Conservation (phyloP, 257 asterid species). For the Ajuga chamaepitys region DNA sequence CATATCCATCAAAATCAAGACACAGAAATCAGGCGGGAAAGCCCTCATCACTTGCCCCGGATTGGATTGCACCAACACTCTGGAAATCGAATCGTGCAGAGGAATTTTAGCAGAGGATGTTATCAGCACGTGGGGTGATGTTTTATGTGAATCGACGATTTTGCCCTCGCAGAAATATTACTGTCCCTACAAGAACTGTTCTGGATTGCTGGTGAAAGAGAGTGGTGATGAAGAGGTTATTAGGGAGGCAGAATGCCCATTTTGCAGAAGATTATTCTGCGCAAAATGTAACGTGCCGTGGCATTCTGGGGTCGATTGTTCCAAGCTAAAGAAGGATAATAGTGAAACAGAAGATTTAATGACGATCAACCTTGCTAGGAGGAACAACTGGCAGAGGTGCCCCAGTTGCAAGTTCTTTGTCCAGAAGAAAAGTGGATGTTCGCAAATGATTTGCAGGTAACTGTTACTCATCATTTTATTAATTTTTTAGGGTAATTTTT, state of each 20-base stretch:
- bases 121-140: constrained; percentile 25
- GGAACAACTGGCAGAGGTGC: constrained; percentile 29
- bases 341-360: constrained; percentile 31
- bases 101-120: constrained; percentile 14
- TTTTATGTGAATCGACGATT: constrained; percentile 32
- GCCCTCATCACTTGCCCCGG: constrained; percentile 37
- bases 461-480: too few species aligned
- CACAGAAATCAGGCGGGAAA: not conserved
- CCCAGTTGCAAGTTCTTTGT: constrained; percentile 21
- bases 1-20: constrained; percentile 19
- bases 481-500: too few species aligned
- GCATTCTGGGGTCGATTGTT: constrained; percentile 42
- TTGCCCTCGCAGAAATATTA: constrained; percentile 26
- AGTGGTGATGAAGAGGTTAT: constrained; percentile 8
- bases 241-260: constrained; percentile 40
- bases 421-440: constrained; percentile 24
- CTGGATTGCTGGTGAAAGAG: constrained; percentile 35
- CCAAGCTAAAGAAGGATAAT: constrained; percentile 19
- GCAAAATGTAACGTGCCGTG: constrained; percentile 39
- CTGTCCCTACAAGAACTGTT: constrained; percentile 53
- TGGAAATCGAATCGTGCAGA: constrained; percentile 26
- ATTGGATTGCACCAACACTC: constrained; percentile 21
- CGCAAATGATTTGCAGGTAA: constrained; percentile 32
- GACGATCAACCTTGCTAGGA: constrained; percentile 37
- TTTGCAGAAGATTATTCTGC: constrained; percentile 40